A percentile compares a stretch with the other conserved stretches of the same genome.
Conservation (phyloP, 768 basidiomycete species). For the Tulasnella sp. region DNA sequence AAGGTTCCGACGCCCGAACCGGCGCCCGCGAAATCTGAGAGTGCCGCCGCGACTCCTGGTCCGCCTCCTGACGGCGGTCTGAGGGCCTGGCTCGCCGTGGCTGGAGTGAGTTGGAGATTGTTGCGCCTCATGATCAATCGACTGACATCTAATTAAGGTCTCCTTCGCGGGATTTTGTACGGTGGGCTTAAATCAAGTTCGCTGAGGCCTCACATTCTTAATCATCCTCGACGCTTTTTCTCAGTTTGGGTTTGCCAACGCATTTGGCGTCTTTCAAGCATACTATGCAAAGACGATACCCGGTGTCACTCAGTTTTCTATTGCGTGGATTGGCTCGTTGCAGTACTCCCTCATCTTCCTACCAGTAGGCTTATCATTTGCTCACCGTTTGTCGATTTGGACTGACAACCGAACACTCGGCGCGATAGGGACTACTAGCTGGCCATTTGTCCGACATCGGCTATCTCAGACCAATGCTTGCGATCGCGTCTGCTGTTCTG, state of each 20-base stretch:
- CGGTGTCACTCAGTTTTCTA: conserved; percentile 25
- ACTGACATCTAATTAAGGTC: not conserved
- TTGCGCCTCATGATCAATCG: too few relatives aligned
- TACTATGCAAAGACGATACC: conserved; percentile 23
- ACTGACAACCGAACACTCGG: not conserved
- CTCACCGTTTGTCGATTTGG: not conserved
- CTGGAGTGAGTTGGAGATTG: conserved; percentile 8
- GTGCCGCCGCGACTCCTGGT: not conserved
- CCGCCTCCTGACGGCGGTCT: conserved; percentile 27
- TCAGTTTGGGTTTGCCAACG: conserved; percentile 23
- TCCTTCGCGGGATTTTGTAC: conserved; percentile 27
- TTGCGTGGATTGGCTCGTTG: conserved; percentile 35
- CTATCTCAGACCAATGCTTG: conserved; percentile 14
- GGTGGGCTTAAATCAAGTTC: not conserved
- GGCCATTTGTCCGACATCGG: conserved; percentile 29
- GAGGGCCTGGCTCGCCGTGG: conserved; percentile 27
- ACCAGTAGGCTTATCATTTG: conserved; percentile 19
- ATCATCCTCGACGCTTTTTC: not conserved
- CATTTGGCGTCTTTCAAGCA: conserved; percentile 31
- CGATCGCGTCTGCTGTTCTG: conserved; percentile 5
- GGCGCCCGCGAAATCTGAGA: not conserved
- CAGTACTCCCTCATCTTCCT: conserved; percentile 35
- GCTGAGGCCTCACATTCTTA: not conserved
- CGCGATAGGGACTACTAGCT: conserved; percentile 20
- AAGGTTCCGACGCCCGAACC: not conserved